Evolutionary conservation across 306 rosid species (phyloP), one percentile per base, ranked within the genome.

Genomic region (Cicer chorassanicum): DNA sequence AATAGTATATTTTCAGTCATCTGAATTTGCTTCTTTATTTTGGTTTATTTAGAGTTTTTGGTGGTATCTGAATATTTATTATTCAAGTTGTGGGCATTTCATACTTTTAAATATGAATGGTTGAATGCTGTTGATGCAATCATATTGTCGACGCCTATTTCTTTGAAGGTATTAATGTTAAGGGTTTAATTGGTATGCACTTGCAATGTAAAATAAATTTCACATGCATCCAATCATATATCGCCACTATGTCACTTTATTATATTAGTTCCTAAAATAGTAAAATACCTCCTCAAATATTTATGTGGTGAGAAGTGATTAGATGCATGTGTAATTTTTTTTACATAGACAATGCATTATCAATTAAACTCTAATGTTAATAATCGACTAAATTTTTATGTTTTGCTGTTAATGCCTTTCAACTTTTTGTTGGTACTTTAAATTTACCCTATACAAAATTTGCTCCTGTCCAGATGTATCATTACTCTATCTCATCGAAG

Each of bases 381-480:
- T 41, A 43, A 45, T 73, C 43, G 14, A 34, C 53, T 46, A 76
- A 48, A 5, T 13, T 75, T 51, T 51, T 77, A 24, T 24, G 29
- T 75, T 67, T 50, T 60, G 18, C 19, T 56, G 34, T 62, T 57
- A 36, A 14, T 65, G 48, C 49, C 55, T 54, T 48, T 63, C 38
- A 24, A 75, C 64, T 40, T 21, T 64, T 80, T 34, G 41, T 67
- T 15, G 21, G 65, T 66, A 80, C 63, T 49, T 59, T 40, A 62
- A 43, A 65, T 78, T 29, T 68, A 72, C 70, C 24, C 68, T 65
- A 38, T 59, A 21, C 75, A 50, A 81, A 66, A 63, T 75, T 15
- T 70, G 62, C 80, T 70, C 21, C 15, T 79, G 34, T 51, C 45
- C 87, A 94, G 98, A 70, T 86, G 85, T 60, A 78, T 91, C 61